Base-by-base conservation (phyloP, 768 basidiomycete species). In the Pholiota microspora region DNA sequence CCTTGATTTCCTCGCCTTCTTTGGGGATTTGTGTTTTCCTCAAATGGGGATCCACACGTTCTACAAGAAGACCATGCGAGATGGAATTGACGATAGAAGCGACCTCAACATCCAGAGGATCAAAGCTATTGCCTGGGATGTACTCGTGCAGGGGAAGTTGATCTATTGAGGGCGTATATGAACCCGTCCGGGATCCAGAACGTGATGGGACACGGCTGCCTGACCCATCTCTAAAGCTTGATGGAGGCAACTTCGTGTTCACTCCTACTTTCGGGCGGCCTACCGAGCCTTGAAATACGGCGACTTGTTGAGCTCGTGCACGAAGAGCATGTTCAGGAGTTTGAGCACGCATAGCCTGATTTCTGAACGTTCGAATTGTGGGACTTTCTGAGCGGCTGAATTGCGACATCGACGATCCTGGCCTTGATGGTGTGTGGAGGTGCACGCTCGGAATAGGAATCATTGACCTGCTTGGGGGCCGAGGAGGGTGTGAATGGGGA, bases 91-190 rank as follows among this genome's bases (percentile, higher is more conserved):
- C 88, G 28, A 94, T 68, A 35, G 71, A 68, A 4, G 89, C 90
- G 23, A 96, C 84, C 68, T 94, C 89, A 3, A 73, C 67, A 67
- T 96, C 93, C 25, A 96, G 81, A 1, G 92, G 93, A 67, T 96
- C 94, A 54, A 81, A 81, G 45, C 73, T 61, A 67, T 86, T 91
- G 2, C 73, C 74, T 1, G 86, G 84, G 23, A 80, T 69, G 67
- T 94, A 94, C 60, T 82, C 71, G 57, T 86, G 80, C 54, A 80
- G 59, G 0, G 84, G 81, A 13, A 74, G 68, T 29, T 75, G 71
- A 49, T 86, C 83, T 60, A 77, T 67, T 9, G 71, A 72, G 0
- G 87, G 87, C 4, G 88, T 88, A 58, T 79, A 79, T 24, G 81
- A 79, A 13, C 85, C 89, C 7, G 79, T 60, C 2, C 90, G 84